A percentile compares a stretch with the other conserved stretches of the same genome.
These are phyloP conservation scores for Globisporangium okanoganense DNA, from an alignment of 352 stramenopile species.

Conservation along the genomic window DNA sequence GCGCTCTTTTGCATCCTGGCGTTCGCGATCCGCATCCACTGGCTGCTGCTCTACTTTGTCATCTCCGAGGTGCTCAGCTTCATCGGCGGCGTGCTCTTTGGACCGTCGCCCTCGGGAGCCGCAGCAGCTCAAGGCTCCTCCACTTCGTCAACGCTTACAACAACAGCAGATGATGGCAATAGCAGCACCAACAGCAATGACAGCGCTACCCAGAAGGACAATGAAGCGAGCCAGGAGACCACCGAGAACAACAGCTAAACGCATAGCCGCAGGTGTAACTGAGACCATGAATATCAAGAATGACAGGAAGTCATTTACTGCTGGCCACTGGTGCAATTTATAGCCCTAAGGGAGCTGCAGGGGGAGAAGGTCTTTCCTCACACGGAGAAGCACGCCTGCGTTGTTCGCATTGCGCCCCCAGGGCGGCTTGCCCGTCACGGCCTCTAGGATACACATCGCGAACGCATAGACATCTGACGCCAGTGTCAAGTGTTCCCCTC, in stretches of 20 bases:
- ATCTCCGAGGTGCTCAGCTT: conserved; percentile 41
- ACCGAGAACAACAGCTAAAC: neutral
- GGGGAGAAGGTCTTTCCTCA: neutral
- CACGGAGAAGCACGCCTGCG: neutral
- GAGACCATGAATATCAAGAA: neutral
- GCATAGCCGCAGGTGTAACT: neutral
- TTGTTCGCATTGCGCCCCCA: neutral
- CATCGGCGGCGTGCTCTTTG: conserved; percentile 40
- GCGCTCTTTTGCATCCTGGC: conserved; percentile 66
- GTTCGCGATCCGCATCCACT: conserved; percentile 57
- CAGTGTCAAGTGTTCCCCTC: neutral
- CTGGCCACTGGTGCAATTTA: neutral
- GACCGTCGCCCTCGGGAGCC: conserved; percentile 9
- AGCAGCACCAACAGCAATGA: neutral
- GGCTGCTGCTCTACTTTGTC: conserved; percentile 63
- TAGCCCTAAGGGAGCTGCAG: neutral
- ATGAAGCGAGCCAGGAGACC: neutral
- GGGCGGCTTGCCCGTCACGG: neutral
- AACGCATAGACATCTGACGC: conserved; percentile 8
- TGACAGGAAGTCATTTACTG: neutral
- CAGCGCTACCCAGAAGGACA: neutral
- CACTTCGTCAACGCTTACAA: conserved; percentile 2
- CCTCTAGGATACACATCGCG: conserved; percentile 12
- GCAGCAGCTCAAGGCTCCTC: neutral
- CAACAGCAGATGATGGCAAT: neutral